These are phyloP conservation scores for Tylopilus rubrobrunneus DNA, from an alignment of 768 basidiomycete species.

Conservation along the genomic window DNA sequence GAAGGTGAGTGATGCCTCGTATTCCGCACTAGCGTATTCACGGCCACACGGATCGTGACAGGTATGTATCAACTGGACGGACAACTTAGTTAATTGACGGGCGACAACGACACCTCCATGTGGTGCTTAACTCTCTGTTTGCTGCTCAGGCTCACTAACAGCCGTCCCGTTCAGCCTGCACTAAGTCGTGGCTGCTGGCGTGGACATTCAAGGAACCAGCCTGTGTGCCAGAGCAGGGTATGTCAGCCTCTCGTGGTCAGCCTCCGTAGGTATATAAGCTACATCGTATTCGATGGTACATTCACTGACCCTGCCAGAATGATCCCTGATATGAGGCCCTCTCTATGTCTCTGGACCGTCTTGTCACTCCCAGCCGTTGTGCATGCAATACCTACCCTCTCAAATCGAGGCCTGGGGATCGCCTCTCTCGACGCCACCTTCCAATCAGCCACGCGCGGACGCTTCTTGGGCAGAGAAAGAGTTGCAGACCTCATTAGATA, in stretches of 20 bases:
- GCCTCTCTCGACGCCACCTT: not conserved
- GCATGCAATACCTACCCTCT: conserved; percentile 8
- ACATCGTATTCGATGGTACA: not conserved
- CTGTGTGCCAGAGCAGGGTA: not conserved
- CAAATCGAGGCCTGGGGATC: conserved; percentile 1
- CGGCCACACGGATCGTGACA: not conserved
- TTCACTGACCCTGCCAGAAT: not conserved
- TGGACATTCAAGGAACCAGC: not conserved
- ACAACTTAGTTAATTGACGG: no score
- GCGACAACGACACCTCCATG: not conserved
- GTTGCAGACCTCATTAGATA: conserved; percentile 1
- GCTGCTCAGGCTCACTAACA: not conserved
- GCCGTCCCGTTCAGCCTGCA: not conserved
- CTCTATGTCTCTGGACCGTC: not conserved
- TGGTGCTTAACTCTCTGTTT: not conserved
- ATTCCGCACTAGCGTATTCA: no score
- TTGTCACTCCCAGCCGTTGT: not conserved
- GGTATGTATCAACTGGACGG: not conserved
- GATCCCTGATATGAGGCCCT: conserved; percentile 7
- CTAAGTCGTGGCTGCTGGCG: not conserved
- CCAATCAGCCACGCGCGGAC: not conserved
- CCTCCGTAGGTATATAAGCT: conserved; percentile 11
- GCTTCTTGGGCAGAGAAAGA: not conserved
- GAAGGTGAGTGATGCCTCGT: no score
- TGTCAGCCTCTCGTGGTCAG: conserved; percentile 10